Conservation (phyloP, 179 eudicot species). For the Spinacia oleracea region DNA sequence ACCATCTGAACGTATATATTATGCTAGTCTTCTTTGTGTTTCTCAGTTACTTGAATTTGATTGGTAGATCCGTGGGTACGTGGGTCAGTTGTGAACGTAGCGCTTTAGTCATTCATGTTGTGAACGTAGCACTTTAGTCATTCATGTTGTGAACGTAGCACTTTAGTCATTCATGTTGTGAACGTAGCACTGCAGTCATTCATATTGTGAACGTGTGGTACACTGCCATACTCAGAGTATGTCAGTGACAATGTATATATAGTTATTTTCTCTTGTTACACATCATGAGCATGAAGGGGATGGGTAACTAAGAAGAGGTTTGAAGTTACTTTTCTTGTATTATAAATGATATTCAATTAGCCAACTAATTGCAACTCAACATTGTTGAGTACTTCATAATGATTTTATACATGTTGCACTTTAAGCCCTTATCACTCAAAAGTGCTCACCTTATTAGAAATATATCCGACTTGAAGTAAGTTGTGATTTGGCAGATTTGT, state of each 20-base stretch:
- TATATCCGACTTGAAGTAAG: background rate
- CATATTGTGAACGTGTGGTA: background rate
- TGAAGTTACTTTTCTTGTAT: background rate
- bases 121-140: too few relatives aligned
- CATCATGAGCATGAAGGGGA: background rate
- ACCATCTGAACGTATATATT: background rate
- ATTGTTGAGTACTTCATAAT: background rate
- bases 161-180: background rate
- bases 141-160: background rate
- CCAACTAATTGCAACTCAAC: background rate
- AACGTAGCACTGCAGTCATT: background rate
- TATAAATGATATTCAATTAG: background rate
- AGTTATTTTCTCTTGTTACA: background rate
- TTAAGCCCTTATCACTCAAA: background rate
- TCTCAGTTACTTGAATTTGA: background rate
- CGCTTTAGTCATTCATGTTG: background rate
- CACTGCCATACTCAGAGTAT: background rate
- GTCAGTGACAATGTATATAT: background rate
- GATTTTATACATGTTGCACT: background rate
- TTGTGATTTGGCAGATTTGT: conserved; percentile 55
- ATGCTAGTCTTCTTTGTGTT: background rate
- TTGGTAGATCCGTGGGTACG: too few relatives aligned
- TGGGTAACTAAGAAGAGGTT: background rate
- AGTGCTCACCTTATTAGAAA: background rate
- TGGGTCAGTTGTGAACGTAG: too few relatives aligned